Percentiles rank a stretch among this genome's conserved stretches.
These are phyloP conservation scores for Sclerotinia glacialis DNA, from an alignment of 2,329 filamentous ascomycete species.

Conservation along the genomic window DNA sequence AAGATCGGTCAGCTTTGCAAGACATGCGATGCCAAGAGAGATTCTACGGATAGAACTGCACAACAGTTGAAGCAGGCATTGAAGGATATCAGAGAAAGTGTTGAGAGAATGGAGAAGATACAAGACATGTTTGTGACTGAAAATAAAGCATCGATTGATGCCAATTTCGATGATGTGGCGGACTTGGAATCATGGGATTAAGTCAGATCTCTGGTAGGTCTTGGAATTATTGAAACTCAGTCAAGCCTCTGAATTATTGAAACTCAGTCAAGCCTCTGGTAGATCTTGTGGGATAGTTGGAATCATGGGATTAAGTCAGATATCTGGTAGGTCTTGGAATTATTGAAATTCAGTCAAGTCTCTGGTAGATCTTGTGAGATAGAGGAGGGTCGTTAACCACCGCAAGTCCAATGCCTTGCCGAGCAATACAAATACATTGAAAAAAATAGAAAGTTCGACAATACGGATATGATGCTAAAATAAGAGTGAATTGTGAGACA, in stretches of 20 bases:
- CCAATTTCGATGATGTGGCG: neutral
- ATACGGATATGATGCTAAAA: neutral
- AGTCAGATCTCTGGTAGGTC: neutral
- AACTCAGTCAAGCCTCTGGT: too few relatives aligned
- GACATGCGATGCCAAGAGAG: constrained; percentile 3
- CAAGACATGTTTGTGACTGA: neutral
- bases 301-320: constrained; percentile 11
- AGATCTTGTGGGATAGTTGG: constrained; percentile 12
- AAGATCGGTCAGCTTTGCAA: neutral
- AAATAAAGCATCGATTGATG: neutral
- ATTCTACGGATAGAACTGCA: neutral
- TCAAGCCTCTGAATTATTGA: too few relatives aligned
- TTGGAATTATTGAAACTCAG: too few relatives aligned
- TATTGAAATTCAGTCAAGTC: too few relatives aligned
- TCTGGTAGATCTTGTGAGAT: constrained; percentile 8
- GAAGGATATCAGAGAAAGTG: constrained; percentile 9
- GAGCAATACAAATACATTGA: constrained; percentile 16
- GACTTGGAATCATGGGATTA: constrained; percentile 14
- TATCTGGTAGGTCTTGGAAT: neutral
- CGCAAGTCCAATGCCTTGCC: constrained; percentile 7
- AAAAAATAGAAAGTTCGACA: neutral
- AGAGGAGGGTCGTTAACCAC: neutral
- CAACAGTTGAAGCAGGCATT: constrained; percentile 10
- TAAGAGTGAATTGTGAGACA: neutral
- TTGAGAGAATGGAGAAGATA: constrained; percentile 17